Base-by-base conservation (phyloP, 1,139 yeast genomes). In the Geotrichum carabidarum region DNA sequence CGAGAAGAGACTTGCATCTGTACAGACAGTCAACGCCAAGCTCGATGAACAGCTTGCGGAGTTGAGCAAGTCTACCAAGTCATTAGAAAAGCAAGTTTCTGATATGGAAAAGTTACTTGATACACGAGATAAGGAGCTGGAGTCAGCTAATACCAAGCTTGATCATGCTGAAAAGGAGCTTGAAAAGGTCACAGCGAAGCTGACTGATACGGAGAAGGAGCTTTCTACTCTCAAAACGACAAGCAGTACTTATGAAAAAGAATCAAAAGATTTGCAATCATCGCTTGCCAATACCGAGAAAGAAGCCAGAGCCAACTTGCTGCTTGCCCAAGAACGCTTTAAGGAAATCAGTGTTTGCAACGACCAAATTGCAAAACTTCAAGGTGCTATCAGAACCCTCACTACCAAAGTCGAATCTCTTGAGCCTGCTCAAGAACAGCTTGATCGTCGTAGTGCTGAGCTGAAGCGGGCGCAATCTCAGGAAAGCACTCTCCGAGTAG, bases 401-500 rank as follows among this genome's bases (percentile, higher is more conserved):
- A 46, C 45, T 27, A 11, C 46, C 9, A 57, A 53, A 34, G 42
- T 53, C 3, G 51, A 54, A n/a, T 37, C 44, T 8, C 32, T 56
- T n/a, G 59, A 60, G 38, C 35, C 49, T 7, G 17, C 35, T n/a
- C 50, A 57, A 32, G 59, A 46, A 11, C 51, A 54, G 17, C 38
- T 52, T 9, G 31, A 55, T 2, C 44, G 51, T 18, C 43, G 35
- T 14, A 48, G 54, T 8, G 51, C 57, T 12, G 57, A 56, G 14
- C 46, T 51, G 9, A 48, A 46, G 14, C 43, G 37, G 14, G 41
- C 58, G 53, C 15, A 54, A 48, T 62, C 58, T 43, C 30, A 56
- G 32, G 62, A 58, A 41, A 55, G 54, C 42, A 56, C 57, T 0
- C 48, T 71, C n/a, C 62, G 62, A 14, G 64, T 65, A 18, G 69